Evolutionary conservation across 495 filamentous ascomycete genomes (phyloP).

Genomic region (Rusavskia elegans): DNA sequence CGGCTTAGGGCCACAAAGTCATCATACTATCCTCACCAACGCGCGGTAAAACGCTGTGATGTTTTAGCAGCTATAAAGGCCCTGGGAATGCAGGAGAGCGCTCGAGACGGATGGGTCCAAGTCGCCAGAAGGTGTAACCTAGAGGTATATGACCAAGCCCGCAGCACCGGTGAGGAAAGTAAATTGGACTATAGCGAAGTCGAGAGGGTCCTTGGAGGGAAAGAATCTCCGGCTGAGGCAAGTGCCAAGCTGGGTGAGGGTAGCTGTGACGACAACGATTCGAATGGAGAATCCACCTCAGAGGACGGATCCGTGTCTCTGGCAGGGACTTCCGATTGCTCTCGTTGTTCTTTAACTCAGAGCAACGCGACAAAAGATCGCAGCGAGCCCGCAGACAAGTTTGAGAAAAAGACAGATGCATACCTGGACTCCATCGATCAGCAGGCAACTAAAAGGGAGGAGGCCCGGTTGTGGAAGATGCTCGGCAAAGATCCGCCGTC

Average conservation of each 20-base stretch:
- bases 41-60: conserved; percentile 38
- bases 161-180: conserved; percentile 17
- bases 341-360: too few species aligned
- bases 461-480: conserved; percentile 37
- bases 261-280: conserved; percentile 5
- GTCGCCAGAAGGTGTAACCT: conserved; percentile 43
- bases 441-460: conserved; percentile 33
- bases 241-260: not conserved
- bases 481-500: conserved; percentile 20
- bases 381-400: not conserved
- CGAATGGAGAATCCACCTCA: conserved; percentile 1
- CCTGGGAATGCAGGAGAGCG: conserved; percentile 29
- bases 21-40: conserved; percentile 16
- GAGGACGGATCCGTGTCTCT: not conserved
- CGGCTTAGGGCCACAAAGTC: conserved; percentile 29
- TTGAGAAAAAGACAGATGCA: conserved; percentile 16
- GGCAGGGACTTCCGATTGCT: too few species aligned
- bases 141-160: conserved; percentile 29
- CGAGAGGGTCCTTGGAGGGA: conserved; percentile 27
- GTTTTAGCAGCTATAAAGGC: conserved; percentile 48
- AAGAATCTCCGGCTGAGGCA: not conserved
- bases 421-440: conserved; percentile 40
- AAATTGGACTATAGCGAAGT: conserved; percentile 37
- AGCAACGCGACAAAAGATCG: not conserved
- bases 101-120: conserved; percentile 39